A percentile compares a stretch with the other conserved stretches of the same genome.
phyloP scores from a whole-genome alignment of 192 early-diverging fungal species.

The Gorgonomyces haynaldii region DNA sequence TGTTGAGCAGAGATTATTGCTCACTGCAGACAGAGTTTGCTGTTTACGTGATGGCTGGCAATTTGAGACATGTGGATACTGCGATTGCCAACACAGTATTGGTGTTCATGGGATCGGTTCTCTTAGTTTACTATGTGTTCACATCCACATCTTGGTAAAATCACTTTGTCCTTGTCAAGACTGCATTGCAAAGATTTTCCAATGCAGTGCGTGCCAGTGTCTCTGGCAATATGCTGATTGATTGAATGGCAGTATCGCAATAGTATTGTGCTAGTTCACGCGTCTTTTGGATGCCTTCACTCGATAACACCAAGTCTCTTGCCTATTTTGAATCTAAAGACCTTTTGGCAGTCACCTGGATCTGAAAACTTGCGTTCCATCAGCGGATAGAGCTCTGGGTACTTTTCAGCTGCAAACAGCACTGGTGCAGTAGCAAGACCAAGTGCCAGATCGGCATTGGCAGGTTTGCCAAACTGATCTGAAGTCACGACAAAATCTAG shows the following conservation, averaged over 20 bases:
- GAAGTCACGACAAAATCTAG: slow-evolving; percentile 73
- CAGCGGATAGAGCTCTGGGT: slow-evolving; percentile 66
- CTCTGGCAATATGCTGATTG: slow-evolving; percentile 53
- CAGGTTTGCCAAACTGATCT: slow-evolving; percentile 78
- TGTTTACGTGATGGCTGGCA: too few relatives aligned
- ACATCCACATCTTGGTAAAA: too few relatives aligned
- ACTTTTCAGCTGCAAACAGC: slow-evolving; percentile 83
- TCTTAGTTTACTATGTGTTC: too few relatives aligned
- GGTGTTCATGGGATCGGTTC: too few relatives aligned
- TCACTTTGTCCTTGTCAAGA: slow-evolving; percentile 71
- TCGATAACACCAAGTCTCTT: slow-evolving; percentile 62
- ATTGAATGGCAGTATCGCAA: slow-evolving; percentile 60
- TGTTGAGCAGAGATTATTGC: too few relatives aligned
- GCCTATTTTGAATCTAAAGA: slow-evolving; percentile 43
- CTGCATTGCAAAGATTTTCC: slow-evolving; percentile 65
- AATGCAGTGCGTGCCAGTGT: slow-evolving; percentile 68
- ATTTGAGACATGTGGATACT: too few relatives aligned
- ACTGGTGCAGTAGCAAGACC: slow-evolving; percentile 91
- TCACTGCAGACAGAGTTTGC: too few relatives aligned
- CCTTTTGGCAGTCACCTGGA: slow-evolving; percentile 64
- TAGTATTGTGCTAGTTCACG: slow-evolving; percentile 61
- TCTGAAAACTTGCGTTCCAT: slow-evolving; percentile 77
- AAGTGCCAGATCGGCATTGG: slow-evolving; percentile 76
- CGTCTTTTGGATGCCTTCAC: slow-evolving; percentile 67
- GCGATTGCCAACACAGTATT: too few relatives aligned